Evolutionary conservation across 805 yeast species (phyloP).

Genomic region (Wickerhamomyces subpelliculosus): DNA sequence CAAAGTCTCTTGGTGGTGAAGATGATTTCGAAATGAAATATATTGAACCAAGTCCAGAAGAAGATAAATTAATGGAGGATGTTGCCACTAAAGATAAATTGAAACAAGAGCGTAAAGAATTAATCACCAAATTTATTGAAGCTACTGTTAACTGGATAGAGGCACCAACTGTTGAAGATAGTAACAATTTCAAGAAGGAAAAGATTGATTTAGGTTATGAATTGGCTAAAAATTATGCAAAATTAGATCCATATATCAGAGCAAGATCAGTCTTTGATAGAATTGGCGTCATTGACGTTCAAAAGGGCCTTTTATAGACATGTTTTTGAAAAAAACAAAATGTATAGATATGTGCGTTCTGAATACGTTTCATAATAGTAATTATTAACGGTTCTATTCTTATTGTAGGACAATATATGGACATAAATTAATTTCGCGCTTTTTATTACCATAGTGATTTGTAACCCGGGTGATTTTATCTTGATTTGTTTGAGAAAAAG

Average conservation of each 20-base stretch:
- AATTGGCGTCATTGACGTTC: constrained; percentile 34
- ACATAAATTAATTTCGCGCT: too few species aligned
- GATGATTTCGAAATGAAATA: constrained; percentile 53
- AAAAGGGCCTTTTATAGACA: not conserved
- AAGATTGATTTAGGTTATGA: constrained; percentile 46
- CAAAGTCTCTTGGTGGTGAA: constrained; percentile 70
- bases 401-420: too few species aligned
- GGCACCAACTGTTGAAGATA: constrained; percentile 43
- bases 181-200: constrained; percentile 42
- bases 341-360: not conserved
- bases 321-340: too few species aligned
- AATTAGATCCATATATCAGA: constrained; percentile 76
- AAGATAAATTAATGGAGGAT: constrained; percentile 42
- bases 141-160: constrained; percentile 78
- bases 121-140: constrained; percentile 48
- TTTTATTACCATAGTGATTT: too few species aligned
- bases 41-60: constrained; percentile 50
- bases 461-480: too few species aligned
- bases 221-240: constrained; percentile 56
- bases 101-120: constrained; percentile 43
- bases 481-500: too few species aligned
- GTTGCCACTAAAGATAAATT: constrained; percentile 39
- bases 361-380: too few species aligned
- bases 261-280: constrained; percentile 76
- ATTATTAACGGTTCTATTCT: too few species aligned